Conservation (phyloP, 768 basidiomycete genomes). For the Boletus subcaerulescens region DNA sequence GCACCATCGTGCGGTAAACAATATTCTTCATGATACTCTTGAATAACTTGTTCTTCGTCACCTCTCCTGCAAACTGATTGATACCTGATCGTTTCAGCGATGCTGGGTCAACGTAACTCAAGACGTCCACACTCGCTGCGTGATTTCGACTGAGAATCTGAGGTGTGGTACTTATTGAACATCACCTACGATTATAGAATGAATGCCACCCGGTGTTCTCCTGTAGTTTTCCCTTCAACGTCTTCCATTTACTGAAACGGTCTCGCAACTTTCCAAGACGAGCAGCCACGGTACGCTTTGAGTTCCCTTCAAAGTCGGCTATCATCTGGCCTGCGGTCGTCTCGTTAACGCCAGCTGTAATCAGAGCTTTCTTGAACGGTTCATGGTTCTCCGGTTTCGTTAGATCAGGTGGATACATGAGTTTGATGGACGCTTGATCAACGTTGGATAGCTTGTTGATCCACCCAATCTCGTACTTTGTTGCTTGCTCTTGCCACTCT, state of each 20-base stretch:
- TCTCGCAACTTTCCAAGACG: not conserved
- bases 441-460: not conserved
- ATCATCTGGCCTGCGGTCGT: not conserved
- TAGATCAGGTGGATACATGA: not conserved
- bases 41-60: not conserved
- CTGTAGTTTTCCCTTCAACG: too few species aligned
- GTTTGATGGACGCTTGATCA: not conserved
- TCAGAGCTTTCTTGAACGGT: not conserved
- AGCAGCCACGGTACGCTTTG: not conserved
- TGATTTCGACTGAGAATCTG: not conserved
- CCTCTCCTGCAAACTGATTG: not conserved
- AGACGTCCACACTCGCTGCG: not conserved
- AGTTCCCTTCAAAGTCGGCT: not conserved
- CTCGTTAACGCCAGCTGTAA: not conserved
- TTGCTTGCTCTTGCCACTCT: not conserved
- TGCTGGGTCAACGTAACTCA: not conserved
- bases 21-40: not conserved
- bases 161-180: not conserved
- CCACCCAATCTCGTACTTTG: not conserved
- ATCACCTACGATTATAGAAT: too few species aligned
- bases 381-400: not conserved
- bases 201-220: too few species aligned
- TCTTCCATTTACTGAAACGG: not conserved
- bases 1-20: not conserved
- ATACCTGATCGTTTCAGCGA: not conserved